Percentiles rank a stretch among this genome's conserved stretches.
These are phyloP conservation scores for Herpetomonas muscarum DNA, from an alignment of 208 protist species.

Conservation along the genomic window DNA sequence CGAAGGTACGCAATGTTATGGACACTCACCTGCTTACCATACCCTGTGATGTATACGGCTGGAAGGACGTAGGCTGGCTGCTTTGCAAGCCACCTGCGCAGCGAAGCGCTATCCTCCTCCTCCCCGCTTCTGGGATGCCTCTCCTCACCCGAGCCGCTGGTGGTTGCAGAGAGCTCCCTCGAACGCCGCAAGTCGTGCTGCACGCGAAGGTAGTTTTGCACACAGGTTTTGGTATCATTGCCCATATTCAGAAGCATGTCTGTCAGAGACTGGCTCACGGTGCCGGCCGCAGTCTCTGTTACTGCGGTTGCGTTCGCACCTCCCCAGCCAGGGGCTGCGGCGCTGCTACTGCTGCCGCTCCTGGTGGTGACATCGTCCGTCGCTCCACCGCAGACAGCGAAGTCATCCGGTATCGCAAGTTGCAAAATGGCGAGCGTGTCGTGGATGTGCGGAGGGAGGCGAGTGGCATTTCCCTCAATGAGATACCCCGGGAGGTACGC, in stretches of 20 bases:
- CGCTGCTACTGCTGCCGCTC: not conserved
- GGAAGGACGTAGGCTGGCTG: constrained; percentile 8
- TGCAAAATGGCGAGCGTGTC: constrained; percentile 47
- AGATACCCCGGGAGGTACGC: constrained; percentile 65
- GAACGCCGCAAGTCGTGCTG: not conserved
- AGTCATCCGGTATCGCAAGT: constrained; percentile 61
- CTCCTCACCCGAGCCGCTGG: too few relatives aligned
- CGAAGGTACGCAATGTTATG: constrained; percentile 68
- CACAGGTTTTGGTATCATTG: constrained; percentile 49
- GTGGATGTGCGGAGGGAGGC: constrained; percentile 38
- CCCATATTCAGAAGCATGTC: constrained; percentile 17
- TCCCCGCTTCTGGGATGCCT: too few relatives aligned
- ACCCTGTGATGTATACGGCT: constrained; percentile 48
- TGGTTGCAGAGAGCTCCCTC: too few relatives aligned
- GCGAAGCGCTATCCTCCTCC: not conserved
- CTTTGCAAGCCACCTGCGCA: constrained; percentile 2
- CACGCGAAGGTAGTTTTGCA: constrained; percentile 54
- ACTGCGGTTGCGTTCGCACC: too few relatives aligned
- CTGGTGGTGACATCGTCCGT: constrained; percentile 1
- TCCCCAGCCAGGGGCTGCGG: not conserved
- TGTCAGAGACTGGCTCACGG: not conserved
- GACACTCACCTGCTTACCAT: constrained; percentile 40
- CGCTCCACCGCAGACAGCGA: constrained; percentile 38
- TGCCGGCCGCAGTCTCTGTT: too few relatives aligned
- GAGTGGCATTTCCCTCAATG: constrained; percentile 45